Evolutionary conservation across 768 basidiomycete genomes (phyloP), one percentile per base, ranked within the genome.

Genomic region (Lenzites betulinus): DNA sequence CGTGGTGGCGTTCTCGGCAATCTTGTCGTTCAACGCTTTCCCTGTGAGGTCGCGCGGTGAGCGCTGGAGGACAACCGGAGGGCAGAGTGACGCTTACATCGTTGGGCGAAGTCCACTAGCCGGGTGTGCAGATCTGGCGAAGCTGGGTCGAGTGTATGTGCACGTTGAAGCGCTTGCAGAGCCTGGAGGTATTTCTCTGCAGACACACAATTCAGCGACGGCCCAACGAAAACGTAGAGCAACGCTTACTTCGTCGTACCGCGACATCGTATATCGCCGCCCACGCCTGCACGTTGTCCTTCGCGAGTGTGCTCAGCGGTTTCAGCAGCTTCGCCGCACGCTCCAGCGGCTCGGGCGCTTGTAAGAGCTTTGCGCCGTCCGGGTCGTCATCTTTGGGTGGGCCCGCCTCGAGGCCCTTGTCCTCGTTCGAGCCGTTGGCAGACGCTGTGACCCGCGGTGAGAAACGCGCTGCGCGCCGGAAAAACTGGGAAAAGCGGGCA

Each of bases 131-230:
- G 74, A 54, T 87, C 84, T 0, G 93, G 83, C 58, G 87, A 70
- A 16, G 84, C 75, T 0, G 82, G 62, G 53, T 85, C 79, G 12
- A 93, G 63, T 3, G 76, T 68, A 18, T 77, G 77, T 0, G 88
- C 91, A 5, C 74, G 77, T 12, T 76, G 77, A 4, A 98, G 80
- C 0, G 90, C 90, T 64, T 80, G 79, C 3, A 85, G 72, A 0
- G 95, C 95, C 66, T 93, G 91, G 36, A 95, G 75, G 60, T 87
- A 85, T 72, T 93, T 92, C 70, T 85, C 95, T 95, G 63, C 7
- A 18, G 46, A 50, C 26, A 7, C 15, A 33, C 39, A 36, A 2
- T 7, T 43, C 5, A 46, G 49, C 35, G 7, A 42, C 22, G 16
- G 18, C 12, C 20, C 12, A 25, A 15, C 3, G 22, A 11, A 23